Conservation (phyloP, 1,139 yeast species). For the Kodamaea ohmeri region DNA sequence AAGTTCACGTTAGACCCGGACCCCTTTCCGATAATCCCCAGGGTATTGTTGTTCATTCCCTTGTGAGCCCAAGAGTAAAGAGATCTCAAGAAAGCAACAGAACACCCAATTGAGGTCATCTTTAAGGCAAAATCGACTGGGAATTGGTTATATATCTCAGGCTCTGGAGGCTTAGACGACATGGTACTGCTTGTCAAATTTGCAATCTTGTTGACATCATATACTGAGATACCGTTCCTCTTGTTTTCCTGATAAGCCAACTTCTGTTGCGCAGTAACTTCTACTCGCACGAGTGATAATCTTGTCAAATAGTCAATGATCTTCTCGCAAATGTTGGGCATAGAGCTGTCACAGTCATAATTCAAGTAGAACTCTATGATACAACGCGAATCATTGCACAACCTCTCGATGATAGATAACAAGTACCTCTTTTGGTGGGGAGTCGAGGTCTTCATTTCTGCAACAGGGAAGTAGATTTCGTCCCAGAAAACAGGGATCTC, state of each 20-base stretch:
- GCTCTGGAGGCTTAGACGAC: conserved; percentile 59
- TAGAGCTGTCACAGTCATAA: conserved; percentile 86
- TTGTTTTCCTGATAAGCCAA: conserved; percentile 62
- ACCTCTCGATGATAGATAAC: conserved; percentile 69
- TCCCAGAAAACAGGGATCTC: conserved; percentile 93
- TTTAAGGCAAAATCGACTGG: conserved; percentile 84
- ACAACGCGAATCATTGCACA: conserved; percentile 87
- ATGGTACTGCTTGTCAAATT: conserved; percentile 70
- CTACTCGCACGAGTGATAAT: conserved; percentile 69
- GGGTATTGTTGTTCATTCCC: conserved; percentile 30
- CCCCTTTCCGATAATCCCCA: conserved; percentile 8
- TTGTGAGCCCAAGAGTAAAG: conserved; percentile 87
- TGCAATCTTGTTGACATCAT: conserved; percentile 70
- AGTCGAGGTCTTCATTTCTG: conserved; percentile 89
- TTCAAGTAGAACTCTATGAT: conserved; percentile 89
- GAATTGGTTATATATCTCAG: conserved; percentile 52
- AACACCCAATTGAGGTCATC: conserved; percentile 73
- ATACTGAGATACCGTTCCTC: conserved; percentile 64
- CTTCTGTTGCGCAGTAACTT: conserved; percentile 67
- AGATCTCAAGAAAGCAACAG: conserved; percentile 80
- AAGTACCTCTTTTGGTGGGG: conserved; percentile 89
- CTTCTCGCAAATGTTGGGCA: conserved; percentile 84
- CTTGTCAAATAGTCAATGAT: conserved; percentile 75
- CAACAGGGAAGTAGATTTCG: conserved; percentile 90
- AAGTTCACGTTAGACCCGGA: conserved; percentile 20